These are phyloP conservation scores for Podospora didyma DNA, from an alignment of 495 filamentous ascomycete genomes.

Conservation along the genomic window DNA sequence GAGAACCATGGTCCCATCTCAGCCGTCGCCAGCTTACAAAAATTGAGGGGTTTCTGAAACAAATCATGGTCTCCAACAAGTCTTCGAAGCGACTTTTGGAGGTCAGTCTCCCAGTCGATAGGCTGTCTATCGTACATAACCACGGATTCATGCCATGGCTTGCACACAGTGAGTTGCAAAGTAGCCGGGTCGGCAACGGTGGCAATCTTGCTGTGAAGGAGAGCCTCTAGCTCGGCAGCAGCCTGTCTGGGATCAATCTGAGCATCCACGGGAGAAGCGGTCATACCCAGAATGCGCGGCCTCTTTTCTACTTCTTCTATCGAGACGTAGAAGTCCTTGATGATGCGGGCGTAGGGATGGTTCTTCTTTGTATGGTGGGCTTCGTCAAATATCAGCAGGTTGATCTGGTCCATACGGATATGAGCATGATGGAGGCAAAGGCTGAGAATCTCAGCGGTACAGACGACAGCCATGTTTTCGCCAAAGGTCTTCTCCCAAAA, in stretches of 20 bases:
- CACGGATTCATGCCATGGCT: constrained; percentile 54
- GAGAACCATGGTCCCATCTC: constrained; percentile 83
- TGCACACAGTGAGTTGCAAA: constrained; percentile 55
- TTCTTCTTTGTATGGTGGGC: constrained; percentile 96
- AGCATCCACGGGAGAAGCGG: constrained; percentile 91
- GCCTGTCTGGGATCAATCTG: constrained; percentile 65
- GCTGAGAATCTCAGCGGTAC: constrained; percentile 83
- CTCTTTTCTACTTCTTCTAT: constrained; percentile 36
- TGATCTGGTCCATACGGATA: constrained; percentile 79
- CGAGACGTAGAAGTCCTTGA: constrained; percentile 75
- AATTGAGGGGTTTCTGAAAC: constrained; percentile 57
- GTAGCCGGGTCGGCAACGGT: constrained; percentile 67
- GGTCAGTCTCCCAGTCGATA: constrained; percentile 55
- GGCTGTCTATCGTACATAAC: constrained; percentile 53
- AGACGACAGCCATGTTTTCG: constrained; percentile 84
- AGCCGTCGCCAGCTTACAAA: constrained; percentile 53
- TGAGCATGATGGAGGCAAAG: constrained; percentile 77
- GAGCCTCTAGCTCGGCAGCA: constrained; percentile 71
- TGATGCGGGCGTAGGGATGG: constrained; percentile 87
- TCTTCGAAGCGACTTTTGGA: constrained; percentile 54
- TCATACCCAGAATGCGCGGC: constrained; percentile 94
- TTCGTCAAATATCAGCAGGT: constrained; percentile 92
- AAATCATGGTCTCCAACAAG: constrained; percentile 53
- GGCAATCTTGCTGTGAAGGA: constrained; percentile 77
- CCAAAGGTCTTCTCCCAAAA: constrained; percentile 66